Percentiles rank a stretch among this genome's conserved stretches.
Evolutionary conservation across 495 filamentous ascomycete species (phyloP).

Genomic region (Xylaria intraflava): DNA sequence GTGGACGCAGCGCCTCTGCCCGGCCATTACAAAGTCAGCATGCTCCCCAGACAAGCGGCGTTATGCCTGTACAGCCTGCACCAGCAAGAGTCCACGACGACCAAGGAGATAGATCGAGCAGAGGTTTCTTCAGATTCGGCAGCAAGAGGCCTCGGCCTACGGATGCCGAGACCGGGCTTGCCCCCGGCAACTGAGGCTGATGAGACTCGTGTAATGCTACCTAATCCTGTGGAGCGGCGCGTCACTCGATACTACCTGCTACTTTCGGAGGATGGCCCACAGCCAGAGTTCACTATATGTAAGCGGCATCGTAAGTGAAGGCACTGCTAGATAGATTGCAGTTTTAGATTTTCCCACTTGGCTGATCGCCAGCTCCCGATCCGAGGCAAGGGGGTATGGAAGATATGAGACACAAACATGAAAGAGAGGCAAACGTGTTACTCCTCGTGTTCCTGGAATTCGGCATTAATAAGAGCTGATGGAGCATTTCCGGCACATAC

Average conservation of each 20-base stretch:
- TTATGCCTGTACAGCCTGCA: conserved; percentile 13
- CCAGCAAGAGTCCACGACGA: conserved; percentile 17
- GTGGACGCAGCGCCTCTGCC: conserved; percentile 3
- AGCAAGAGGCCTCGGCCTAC: conserved; percentile 28
- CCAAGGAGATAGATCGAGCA: conserved; percentile 13
- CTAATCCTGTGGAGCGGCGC: conserved; percentile 11
- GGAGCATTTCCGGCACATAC: not conserved
- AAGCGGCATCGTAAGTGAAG: no score
- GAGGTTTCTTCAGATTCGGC: conserved; percentile 32
- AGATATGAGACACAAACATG: no score
- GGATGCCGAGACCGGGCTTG: conserved; percentile 32
- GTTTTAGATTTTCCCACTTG: no score
- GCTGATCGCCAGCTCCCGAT: no score
- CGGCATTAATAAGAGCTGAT: not conserved
- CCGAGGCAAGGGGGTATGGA: no score
- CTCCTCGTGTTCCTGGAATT: no score
- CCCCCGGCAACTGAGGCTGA: conserved; percentile 7
- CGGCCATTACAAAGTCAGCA: conserved; percentile 8
- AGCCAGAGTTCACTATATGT: no score
- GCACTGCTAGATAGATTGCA: no score
- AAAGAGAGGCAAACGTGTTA: no score
- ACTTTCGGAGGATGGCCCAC: not conserved
- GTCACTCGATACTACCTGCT: conserved; percentile 5
- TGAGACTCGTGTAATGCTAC: conserved; percentile 7
- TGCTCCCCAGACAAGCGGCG: conserved; percentile 17